A percentile compares a stretch with the other conserved stretches of the same genome.
These are phyloP conservation scores for Fragaria vesca DNA, from an alignment of 306 rosid species.

Conservation along the genomic window DNA sequence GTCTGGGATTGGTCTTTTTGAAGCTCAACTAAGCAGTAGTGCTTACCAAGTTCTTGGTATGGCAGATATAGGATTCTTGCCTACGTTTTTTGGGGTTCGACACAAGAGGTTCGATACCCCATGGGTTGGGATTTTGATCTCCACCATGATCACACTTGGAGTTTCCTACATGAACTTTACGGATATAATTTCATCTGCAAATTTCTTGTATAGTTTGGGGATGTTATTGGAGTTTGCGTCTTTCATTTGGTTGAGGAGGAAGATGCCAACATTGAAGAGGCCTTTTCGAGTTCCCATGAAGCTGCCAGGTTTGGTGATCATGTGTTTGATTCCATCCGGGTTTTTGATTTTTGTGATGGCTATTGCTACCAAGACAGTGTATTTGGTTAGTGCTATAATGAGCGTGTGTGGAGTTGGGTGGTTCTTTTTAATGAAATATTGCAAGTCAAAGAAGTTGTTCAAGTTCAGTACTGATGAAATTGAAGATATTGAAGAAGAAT, in stretches of 20 bases:
- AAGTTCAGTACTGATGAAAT: conserved; percentile 16
- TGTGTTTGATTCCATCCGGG: conserved; percentile 36
- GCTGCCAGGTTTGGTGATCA: conserved; percentile 24
- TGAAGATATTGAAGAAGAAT: conserved; percentile 23
- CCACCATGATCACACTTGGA: conserved; percentile 20
- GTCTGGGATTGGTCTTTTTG: conserved; percentile 34
- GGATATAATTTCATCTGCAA: conserved; percentile 30
- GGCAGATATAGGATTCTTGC: conserved; percentile 34
- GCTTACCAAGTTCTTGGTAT: conserved; percentile 33
- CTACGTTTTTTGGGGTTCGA: conserved; percentile 20
- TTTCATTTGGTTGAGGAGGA: conserved; percentile 34
- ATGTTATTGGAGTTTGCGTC: conserved; percentile 36
- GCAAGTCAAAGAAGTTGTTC: conserved; percentile 21
- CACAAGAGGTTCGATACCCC: conserved; percentile 28
- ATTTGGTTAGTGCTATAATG: conserved; percentile 27
- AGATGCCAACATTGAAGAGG: conserved; percentile 26
- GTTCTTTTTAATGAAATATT: conserved; percentile 25
- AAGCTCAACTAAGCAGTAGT: conserved; percentile 33
- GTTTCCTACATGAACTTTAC: conserved; percentile 28
- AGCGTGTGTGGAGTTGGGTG: conserved; percentile 26
- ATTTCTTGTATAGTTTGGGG: conserved; percentile 39
- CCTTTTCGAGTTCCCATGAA: conserved; percentile 27
- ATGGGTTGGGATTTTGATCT: conserved; percentile 26
- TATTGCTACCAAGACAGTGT: conserved; percentile 30
- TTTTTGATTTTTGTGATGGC: conserved; percentile 33